A percentile compares a stretch with the other conserved stretches of the same genome.
These are phyloP conservation scores for Emmonsiellopsis sp. DNA, from an alignment of 2,329 filamentous ascomycete species.

Conservation along the genomic window DNA sequence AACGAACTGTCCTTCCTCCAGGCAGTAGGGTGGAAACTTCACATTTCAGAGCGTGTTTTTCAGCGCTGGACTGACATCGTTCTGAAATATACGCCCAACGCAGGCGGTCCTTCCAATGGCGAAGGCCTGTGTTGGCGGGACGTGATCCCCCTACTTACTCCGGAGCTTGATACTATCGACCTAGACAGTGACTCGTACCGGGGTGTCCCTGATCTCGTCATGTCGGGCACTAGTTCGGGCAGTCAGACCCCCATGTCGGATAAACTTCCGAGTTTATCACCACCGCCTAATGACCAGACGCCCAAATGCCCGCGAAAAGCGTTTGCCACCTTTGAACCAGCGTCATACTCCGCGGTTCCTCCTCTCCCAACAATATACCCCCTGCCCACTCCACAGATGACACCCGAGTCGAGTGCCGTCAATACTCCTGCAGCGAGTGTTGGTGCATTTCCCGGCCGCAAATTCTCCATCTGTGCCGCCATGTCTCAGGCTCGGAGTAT, in stretches of 20 bases:
- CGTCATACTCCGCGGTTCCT: constrained; percentile 42
- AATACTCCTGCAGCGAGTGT: constrained; percentile 55
- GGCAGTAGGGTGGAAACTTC: constrained; percentile 88
- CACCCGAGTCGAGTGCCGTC: constrained; percentile 45
- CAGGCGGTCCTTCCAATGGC: constrained; percentile 28
- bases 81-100: constrained; percentile 65
- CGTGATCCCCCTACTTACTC: constrained; percentile 48
- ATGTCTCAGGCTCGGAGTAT: constrained; percentile 50
- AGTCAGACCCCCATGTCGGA: not conserved
- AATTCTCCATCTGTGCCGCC: constrained; percentile 50
- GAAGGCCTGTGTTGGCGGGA: constrained; percentile 34
- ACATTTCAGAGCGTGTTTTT: constrained; percentile 82
- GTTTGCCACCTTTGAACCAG: constrained; percentile 44
- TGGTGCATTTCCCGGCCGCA: constrained; percentile 38
- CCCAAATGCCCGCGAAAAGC: constrained; percentile 23
- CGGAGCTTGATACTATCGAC: constrained; percentile 45
- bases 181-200: constrained; percentile 24
- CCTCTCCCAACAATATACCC: constrained; percentile 46
- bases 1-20: constrained; percentile 89
- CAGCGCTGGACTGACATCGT: constrained; percentile 92
- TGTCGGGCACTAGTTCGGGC: constrained; percentile 12
- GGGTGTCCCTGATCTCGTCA: constrained; percentile 10
- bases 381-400: constrained; percentile 54
- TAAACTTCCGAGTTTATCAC: not conserved
- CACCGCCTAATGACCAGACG: constrained; percentile 17